Evolutionary conservation across 176 grass and related monocot species (phyloP), one percentile per base, ranked within the genome.

Genomic region (Dendrocalamus sinicus): DNA sequence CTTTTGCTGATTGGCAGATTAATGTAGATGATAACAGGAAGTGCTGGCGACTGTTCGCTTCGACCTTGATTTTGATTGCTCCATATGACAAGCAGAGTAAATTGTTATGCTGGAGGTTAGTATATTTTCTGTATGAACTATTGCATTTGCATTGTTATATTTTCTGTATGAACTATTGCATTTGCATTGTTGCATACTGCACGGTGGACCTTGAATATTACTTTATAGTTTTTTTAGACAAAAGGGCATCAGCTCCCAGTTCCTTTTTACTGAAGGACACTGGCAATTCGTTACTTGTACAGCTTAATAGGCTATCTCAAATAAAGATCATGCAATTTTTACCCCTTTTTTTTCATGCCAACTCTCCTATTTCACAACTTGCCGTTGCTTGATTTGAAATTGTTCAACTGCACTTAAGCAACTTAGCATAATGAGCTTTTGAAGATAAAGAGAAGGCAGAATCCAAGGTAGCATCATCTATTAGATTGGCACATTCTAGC

Each of bases 401-500:
- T 79, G 24, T 23, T 10, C 10, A 48, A 47, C 28, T 41, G 53
- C 5, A 70, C 16, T 52, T 19, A 13, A 22, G 22, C 9, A 61
- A 30, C 6, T 57, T 43, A 51, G 3, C 53, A 22, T 22, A 40
- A 40, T 14, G 16, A 64, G 7, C 2, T 69, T 47, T 75, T 16
- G 5, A 76, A 62, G 17, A 71, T 10, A 64, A 26, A 74, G 16
- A 0, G 35, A 83, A 51, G 30, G 23, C 48, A 68, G 24, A 60
- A 50, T 63, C 59, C 5, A 75, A 28, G 28, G 48, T 61, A 78
- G 26, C 55, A 78, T 70, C 5, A 72, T 87, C 39, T 59, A 75
- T 30, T 73, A 79, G 66, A 73, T 28, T 82, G 55, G 44, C 37
- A 90, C 22, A 83, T 62, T 65, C 76, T 80, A 44, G 63, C 52